These are phyloP conservation scores for Stygiomarasmius scandens DNA, from an alignment of 1,284 basidiomycete species.

Conservation along the genomic window DNA sequence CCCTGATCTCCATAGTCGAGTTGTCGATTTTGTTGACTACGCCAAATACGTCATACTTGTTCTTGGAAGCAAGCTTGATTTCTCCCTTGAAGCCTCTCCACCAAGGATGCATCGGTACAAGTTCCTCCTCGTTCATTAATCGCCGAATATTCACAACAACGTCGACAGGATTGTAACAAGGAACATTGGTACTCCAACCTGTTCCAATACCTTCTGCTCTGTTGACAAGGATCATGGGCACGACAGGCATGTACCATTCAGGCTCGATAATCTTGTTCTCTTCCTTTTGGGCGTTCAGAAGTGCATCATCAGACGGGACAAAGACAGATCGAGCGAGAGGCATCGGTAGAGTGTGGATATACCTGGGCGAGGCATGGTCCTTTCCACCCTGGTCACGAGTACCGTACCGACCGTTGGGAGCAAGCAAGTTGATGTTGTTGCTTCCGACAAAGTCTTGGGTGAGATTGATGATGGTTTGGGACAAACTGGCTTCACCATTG, in stretches of 20 bases:
- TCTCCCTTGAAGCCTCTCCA: slow-evolving; percentile 94
- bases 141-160: slow-evolving; percentile 88
- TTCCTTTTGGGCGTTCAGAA: slow-evolving; percentile 86
- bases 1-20: slow-evolving; percentile 91
- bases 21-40: slow-evolving; percentile 80
- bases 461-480: slow-evolving; percentile 89
- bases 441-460: slow-evolving; percentile 96
- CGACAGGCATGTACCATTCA: slow-evolving; percentile 90
- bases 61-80: slow-evolving; percentile 79
- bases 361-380: slow-evolving; percentile 95
- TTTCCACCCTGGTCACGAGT: slow-evolving; percentile 91
- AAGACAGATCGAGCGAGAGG: slow-evolving; percentile 82
- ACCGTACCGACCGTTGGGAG: slow-evolving; percentile 96
- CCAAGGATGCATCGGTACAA: slow-evolving; percentile 92
- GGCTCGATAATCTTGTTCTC: slow-evolving; percentile 92
- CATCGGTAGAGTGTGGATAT: slow-evolving; percentile 90
- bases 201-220: slow-evolving; percentile 99
- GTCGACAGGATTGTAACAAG: slow-evolving; percentile 92
- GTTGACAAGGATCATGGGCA: slow-evolving; percentile 92
- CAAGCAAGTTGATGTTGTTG: slow-evolving; percentile 93
- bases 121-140: slow-evolving; percentile 86
- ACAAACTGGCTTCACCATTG: slow-evolving; percentile 91
- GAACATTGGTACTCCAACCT: slow-evolving; percentile 95
- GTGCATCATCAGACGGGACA: slow-evolving; percentile 83
- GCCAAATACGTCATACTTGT: slow-evolving; percentile 90